A percentile compares a stretch with the other conserved stretches of the same genome.
These are phyloP conservation scores for Tylopilus subfusipes DNA, from an alignment of 768 basidiomycete species.

Conservation along the genomic window DNA sequence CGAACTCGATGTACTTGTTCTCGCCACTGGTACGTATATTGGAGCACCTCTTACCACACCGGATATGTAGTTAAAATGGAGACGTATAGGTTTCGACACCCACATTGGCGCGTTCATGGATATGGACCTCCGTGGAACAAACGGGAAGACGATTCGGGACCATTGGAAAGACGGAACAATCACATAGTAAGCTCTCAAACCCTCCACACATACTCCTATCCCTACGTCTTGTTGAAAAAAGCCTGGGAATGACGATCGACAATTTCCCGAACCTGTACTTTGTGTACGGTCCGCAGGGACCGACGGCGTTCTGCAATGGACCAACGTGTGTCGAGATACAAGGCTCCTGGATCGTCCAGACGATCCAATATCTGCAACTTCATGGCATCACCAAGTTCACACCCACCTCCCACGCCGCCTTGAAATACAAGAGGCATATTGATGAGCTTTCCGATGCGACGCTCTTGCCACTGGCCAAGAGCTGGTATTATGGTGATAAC, in stretches of 20 bases:
- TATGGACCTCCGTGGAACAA: constrained; percentile 9
- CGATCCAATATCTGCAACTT: constrained; percentile 9
- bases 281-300: constrained; percentile 12
- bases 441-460: background rate
- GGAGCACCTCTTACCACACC: background rate
- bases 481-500: constrained; percentile 1
- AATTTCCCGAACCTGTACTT: constrained; percentile 17
- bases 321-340: constrained; percentile 12
- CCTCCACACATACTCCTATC: background rate
- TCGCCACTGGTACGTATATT: constrained; percentile 1
- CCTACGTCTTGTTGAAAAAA: background rate
- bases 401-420: constrained; percentile 2
- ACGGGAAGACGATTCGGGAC: constrained; percentile 9
- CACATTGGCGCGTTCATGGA: constrained; percentile 1
- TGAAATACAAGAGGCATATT: constrained; percentile 5
- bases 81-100: constrained; percentile 1
- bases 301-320: constrained; percentile 3
- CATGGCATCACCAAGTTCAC: constrained; percentile 9
- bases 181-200: constrained; percentile 12
- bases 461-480: constrained; percentile 1
- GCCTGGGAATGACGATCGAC: constrained; percentile 12
- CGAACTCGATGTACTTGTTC: constrained; percentile 9
- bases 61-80: background rate
- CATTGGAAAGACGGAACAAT: constrained; percentile 12
- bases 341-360: constrained; percentile 8